Conservation (phyloP, 2,329 filamentous ascomycete genomes). For the Nothopassalora personata region DNA sequence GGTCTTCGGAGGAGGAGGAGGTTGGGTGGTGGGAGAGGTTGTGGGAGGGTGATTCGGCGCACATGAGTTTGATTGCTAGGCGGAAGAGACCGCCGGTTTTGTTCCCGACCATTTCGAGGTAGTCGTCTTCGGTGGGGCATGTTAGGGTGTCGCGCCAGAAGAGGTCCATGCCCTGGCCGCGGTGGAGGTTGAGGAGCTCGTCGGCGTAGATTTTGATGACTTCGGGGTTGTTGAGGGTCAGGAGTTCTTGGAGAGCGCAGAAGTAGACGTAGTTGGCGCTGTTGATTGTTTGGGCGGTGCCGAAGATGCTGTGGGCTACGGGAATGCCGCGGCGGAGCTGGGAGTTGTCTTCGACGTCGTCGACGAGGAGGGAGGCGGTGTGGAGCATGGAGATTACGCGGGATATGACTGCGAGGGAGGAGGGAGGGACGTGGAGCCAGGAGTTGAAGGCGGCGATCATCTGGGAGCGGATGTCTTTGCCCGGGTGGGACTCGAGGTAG, state of each 20-base stretch:
- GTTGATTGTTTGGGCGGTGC: constrained; percentile 83
- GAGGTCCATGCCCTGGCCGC: constrained; percentile 85
- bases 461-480: constrained; percentile 78
- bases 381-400: constrained; percentile 80
- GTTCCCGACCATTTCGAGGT: constrained; percentile 89
- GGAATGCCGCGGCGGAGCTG: constrained; percentile 71
- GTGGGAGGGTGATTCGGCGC: constrained; percentile 57
- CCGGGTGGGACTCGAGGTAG: constrained; percentile 71
- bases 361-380: constrained; percentile 75
- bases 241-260: constrained; percentile 67
- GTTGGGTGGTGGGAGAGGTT: constrained; percentile 10
- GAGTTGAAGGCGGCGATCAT: constrained; percentile 76
- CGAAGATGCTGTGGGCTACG: constrained; percentile 79
- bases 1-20: neutral
- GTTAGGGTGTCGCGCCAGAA: constrained; percentile 84
- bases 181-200: constrained; percentile 76
- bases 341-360: constrained; percentile 82
- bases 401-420: constrained; percentile 68
- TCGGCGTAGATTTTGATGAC: constrained; percentile 70
- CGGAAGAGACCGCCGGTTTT: constrained; percentile 87
- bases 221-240: constrained; percentile 62
- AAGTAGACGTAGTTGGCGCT: constrained; percentile 89
- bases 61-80: constrained; percentile 81
- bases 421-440: constrained; percentile 68
- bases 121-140: constrained; percentile 80